Percentiles rank a stretch among this genome's conserved stretches.
Evolutionary conservation across 2,329 filamentous ascomycete genomes (phyloP).

Genomic region (Cladophialophora immunda): DNA sequence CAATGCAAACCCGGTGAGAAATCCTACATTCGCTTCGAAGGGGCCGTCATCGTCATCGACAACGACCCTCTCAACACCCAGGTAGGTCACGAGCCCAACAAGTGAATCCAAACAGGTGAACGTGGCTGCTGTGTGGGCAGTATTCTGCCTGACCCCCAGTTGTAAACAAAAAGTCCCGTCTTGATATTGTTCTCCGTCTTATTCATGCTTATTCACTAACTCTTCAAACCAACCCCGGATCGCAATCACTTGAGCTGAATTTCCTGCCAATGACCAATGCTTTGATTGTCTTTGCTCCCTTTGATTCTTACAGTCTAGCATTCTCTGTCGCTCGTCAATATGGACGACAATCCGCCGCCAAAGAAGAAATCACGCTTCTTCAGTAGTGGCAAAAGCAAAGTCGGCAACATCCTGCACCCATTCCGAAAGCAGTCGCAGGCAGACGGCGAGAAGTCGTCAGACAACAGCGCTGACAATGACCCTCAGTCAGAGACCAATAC

Average conservation of each 20-base stretch:
- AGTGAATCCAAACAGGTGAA: neutral
- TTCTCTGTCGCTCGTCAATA: conserved; percentile 20
- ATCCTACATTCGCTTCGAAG: neutral
- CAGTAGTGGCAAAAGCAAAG: conserved; percentile 35
- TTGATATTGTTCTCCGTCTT: conserved; percentile 13
- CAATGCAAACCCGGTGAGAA: neutral
- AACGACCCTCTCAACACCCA: neutral
- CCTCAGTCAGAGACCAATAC: neutral
- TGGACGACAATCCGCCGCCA: conserved; percentile 36
- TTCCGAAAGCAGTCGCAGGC: conserved; percentile 16
- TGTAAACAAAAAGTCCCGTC: neutral
- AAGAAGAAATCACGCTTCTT: conserved; percentile 39
- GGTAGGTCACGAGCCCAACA: neutral
- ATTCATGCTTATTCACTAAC: neutral
- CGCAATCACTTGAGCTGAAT: neutral
- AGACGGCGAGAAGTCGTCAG: neutral
- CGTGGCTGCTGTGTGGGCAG: neutral
- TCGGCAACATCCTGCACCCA: conserved; percentile 31
- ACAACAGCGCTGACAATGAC: neutral
- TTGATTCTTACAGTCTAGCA: neutral
- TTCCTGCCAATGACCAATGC: neutral
- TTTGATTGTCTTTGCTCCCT: neutral
- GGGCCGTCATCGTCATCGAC: neutral
- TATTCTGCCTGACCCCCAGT: conserved; percentile 11
- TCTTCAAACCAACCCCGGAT: neutral